Conservation (phyloP, 2,329 filamentous ascomycete genomes). For the Arthrobotrys sphaeroides region DNA sequence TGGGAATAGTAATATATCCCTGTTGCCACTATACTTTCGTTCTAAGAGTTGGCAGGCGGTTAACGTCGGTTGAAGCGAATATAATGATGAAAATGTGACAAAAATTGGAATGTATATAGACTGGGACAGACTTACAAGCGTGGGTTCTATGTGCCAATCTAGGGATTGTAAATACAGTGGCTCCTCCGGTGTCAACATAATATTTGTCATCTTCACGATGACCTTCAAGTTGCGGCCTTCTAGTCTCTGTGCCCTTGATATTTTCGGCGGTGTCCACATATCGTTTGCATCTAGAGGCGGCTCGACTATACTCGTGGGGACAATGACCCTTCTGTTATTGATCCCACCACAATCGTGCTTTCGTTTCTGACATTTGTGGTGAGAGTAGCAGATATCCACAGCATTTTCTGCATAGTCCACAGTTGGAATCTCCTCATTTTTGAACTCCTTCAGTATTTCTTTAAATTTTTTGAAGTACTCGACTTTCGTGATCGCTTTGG, state of each 20-base stretch:
- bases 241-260: not conserved
- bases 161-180: not conserved
- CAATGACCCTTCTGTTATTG: not conserved
- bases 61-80: not conserved
- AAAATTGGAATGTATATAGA: too few species aligned
- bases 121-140: not conserved
- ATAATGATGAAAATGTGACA: too few species aligned
- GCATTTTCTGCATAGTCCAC: not conserved
- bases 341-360: not conserved
- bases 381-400: not conserved
- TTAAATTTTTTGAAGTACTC: not conserved
- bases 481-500: not conserved
- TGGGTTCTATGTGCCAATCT: not conserved
- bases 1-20: conserved; percentile 71
- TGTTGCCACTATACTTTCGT: conserved; percentile 72
- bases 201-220: not conserved
- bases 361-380: not conserved
- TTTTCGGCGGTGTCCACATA: not conserved
- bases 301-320: not conserved
- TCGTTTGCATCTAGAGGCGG: not conserved
- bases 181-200: not conserved
- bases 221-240: not conserved
- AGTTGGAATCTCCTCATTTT: not conserved
- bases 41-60: conserved; percentile 59
- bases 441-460: conserved; percentile 1